phyloP scores from a whole-genome alignment of 1,284 basidiomycete genomes.

The Cryptococcus hybrid region DNA sequence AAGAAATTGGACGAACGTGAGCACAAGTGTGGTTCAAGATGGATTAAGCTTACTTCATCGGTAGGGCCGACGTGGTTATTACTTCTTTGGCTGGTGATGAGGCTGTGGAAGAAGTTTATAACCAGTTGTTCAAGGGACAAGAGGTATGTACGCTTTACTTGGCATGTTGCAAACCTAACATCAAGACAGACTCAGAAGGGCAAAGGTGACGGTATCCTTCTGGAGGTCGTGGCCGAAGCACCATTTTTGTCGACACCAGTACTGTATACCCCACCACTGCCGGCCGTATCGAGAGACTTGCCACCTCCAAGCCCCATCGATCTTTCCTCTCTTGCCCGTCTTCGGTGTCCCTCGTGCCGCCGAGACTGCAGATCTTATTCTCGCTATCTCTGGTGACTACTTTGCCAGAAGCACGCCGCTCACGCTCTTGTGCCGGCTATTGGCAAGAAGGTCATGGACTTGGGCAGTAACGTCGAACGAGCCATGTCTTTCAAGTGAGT shows the following conservation, averaged over 20 bases:
- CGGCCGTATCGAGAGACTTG: slow-evolving; percentile 70
- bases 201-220: slow-evolving; percentile 40
- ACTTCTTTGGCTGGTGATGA: slow-evolving; percentile 72
- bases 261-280: slow-evolving; percentile 73
- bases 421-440: slow-evolving; percentile 70
- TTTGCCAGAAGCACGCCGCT: slow-evolving; percentile 73
- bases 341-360: slow-evolving; percentile 70
- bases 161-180: no score
- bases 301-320: slow-evolving; percentile 62
- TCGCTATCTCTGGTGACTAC: slow-evolving; percentile 80
- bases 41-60: not conserved
- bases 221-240: slow-evolving; percentile 51
- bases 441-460: slow-evolving; percentile 63
- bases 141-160: slow-evolving; percentile 40
- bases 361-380: slow-evolving; percentile 65
- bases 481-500: slow-evolving; percentile 78
- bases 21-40: slow-evolving; percentile 8
- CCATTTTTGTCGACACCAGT: slow-evolving; percentile 77
- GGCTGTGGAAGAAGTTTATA: slow-evolving; percentile 68
- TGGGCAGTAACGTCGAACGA: slow-evolving; percentile 52
- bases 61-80: slow-evolving; percentile 73
- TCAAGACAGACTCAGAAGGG: slow-evolving; percentile 27
- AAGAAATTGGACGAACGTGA: slow-evolving; percentile 44
- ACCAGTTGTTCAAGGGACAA: slow-evolving; percentile 61
- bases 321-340: slow-evolving; percentile 72